Base-by-base conservation (phyloP, 257 asterid species). In the Solanum gracilifrons region DNA sequence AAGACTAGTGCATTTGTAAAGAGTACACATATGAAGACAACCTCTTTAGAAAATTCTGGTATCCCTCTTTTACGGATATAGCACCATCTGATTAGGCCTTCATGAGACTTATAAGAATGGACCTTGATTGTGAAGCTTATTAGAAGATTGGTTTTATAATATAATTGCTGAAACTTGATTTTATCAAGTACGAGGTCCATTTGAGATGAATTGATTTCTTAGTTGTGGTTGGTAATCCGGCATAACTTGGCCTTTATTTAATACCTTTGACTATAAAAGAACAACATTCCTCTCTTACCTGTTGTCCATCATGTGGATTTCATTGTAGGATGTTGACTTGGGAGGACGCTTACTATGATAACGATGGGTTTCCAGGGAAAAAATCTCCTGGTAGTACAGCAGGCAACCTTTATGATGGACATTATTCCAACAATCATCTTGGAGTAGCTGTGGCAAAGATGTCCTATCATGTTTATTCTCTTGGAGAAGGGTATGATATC, bases 401-500 rank as follows among this genome's bases (percentile, higher is more conserved):
- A 39, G 89, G 91, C 87, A 92, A 90, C 94, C 85, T 83, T 87
- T 93, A 80, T 77, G 94, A 91, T 88, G 93, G 92, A 72, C 90
- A 89, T 87, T 88, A 88, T 91, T 91, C 94, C 46, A 95, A 92
- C 73, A 98, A 93, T 91, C 93, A 93, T 73, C 93, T 97, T 87
- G 98, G 96, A 88, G 91, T 94, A 93, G 98, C 96, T 87, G 91
- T 97, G 90, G 97, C 98, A 74, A 94, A 95, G 92, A 94, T 95
- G 98, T 90, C 98, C 76, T 95, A 92, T 92, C 95, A 94, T 93
- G 96, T 93, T 58, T 95, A 93, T 92, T 92, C 96, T 90, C 95
- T 95, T 85, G 98, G 98, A 90, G 98, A 95, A 92, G 99, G 99
- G 99, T 97, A 95, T 48, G 95, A 64, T 39, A 68, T 71, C 91